Base-by-base conservation (phyloP, 2,329 filamentous ascomycete genomes). In the Fusarium torreyae region DNA sequence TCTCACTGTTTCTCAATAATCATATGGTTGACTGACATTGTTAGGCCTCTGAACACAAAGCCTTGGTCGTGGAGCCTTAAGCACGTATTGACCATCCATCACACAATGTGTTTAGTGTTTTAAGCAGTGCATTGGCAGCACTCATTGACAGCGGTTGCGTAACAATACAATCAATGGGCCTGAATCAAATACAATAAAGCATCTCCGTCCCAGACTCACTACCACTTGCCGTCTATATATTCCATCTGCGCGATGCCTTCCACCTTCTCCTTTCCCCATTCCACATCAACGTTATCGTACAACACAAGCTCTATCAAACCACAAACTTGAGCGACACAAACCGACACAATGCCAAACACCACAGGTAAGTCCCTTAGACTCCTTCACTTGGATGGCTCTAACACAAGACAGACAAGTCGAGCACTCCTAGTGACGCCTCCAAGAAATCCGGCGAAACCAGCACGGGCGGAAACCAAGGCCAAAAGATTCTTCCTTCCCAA, bases 11-110 rank as follows among this genome's bases (percentile, higher is more conserved):
- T 15, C n/a, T 7, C n/a, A 10, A 6, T 15, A 6, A 31, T 8
- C 15, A 7, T 11, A n/a, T 36, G n/a, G 34, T 44, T 74, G 9
- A 38, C 46, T 74, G 9, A 72, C 42, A 10, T 18, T 7, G 17
- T 1, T 22, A 78, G 74, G 73, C 74, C 3, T 64, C 76, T 40
- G 54, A 59, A 24, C 75, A 77, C 55, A 55, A 45, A 24, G 74
- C 57, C 34, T 49, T 74, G 9, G 34, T 5, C 5, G 24, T 5
- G 15, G 26, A 45, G 13, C 54, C 17, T 6, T 57, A 45, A 51
- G 15, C 26, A 15, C 20, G n/a, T 26, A 31, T 9, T 10, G 42
- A 11, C 3, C 22, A 26, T 17, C 31, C n/a, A 46, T 24, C 22
- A 3, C 22, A 24, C 22, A 24, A 24, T 24, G 7, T 24, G 22